These are phyloP conservation scores for Echium plantagineum DNA, from an alignment of 257 asterid genomes.

Conservation along the genomic window DNA sequence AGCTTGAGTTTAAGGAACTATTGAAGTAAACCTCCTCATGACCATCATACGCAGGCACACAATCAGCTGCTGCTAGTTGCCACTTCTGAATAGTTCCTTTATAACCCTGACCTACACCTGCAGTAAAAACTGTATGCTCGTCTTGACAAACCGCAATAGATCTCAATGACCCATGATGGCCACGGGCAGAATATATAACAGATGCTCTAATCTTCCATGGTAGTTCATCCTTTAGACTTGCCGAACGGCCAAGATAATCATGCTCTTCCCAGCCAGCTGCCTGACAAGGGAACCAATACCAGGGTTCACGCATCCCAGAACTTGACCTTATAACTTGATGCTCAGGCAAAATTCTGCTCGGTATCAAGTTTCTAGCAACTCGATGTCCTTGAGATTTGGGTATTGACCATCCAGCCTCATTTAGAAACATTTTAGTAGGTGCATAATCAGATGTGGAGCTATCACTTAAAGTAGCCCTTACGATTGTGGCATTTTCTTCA, in stretches of 20 bases:
- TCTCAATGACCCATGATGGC: conserved; percentile 89
- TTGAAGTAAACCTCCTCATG: conserved; percentile 77
- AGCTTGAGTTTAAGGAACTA: not conserved
- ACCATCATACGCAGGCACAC: conserved; percentile 73
- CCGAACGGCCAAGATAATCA: conserved; percentile 62
- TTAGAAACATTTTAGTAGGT: conserved; percentile 57
- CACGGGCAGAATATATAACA: conserved; percentile 68
- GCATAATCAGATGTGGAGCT: conserved; percentile 37
- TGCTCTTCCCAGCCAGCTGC: conserved; percentile 57
- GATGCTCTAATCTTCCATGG: conserved; percentile 97
- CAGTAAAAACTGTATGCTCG: conserved; percentile 78
- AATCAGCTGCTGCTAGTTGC: conserved; percentile 68
- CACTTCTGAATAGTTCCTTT: conserved; percentile 93
- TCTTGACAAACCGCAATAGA: conserved; percentile 83
- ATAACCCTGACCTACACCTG: conserved; percentile 93
- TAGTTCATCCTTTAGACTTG: conserved; percentile 75
- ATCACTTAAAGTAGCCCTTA: conserved; percentile 35
- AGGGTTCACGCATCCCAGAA: conserved; percentile 56
- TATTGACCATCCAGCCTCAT: conserved; percentile 83
- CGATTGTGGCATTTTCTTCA: conserved; percentile 35
- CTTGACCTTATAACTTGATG: conserved; percentile 32
- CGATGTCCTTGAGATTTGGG: conserved; percentile 68
- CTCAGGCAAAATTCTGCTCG: conserved; percentile 23
- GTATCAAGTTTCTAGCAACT: conserved; percentile 28
- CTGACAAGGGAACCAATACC: conserved; percentile 93